Base-by-base conservation (phyloP, 768 basidiomycete species). In the Clitopilus passeckerianus region DNA sequence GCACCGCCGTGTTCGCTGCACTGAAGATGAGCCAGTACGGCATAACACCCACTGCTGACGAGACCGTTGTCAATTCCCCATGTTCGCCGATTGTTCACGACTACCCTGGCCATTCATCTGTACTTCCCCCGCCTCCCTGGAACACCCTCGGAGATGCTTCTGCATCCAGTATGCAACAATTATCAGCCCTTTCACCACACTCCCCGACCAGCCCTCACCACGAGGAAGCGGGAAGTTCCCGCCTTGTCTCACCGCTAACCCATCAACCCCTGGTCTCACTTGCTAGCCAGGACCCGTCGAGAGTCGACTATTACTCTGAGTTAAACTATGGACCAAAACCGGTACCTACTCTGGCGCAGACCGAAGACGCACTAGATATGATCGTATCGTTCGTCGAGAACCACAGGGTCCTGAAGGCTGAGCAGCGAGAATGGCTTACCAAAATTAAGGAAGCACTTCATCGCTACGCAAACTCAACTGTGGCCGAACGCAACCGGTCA, bases 341-440 rank as follows among this genome's bases (percentile, higher is more conserved):
- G 10, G 34, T 53, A 10, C 77, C 81, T 18, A 75, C 78, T 54
- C 66, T 78, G n/a, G 66, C 70, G 0, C 80, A 85, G 54, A 85
- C 80, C 1, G 81, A 86, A 54, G 77, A 77, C 9, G 80, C 84
- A 23, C 69, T 87, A 56, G 77, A 82, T 67, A 81, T 73, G 62
- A 73, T 88, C 59, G 75, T 87, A 61, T 46, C 71, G 12, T 88
- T 79, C 61, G 67, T 86, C 61, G 81, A 86, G 67, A 66, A 66
- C 33, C 58, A 60, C 16, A 67, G 64, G 12, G 61, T 78, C 22
- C 59, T 77, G 54, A 65, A 68, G 22, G 35, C 57, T 1, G 57
- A 71, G 6, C 80, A 80, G 64, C 77, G 76, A 50, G 68, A 68
- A 54, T 67, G 67, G 24, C 80, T 87, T 44, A 62, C 69, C 18